Evolutionary conservation across 1,284 basidiomycete species (phyloP), one percentile per base, ranked within the genome.

Genomic region (Ustilago sp.): DNA sequence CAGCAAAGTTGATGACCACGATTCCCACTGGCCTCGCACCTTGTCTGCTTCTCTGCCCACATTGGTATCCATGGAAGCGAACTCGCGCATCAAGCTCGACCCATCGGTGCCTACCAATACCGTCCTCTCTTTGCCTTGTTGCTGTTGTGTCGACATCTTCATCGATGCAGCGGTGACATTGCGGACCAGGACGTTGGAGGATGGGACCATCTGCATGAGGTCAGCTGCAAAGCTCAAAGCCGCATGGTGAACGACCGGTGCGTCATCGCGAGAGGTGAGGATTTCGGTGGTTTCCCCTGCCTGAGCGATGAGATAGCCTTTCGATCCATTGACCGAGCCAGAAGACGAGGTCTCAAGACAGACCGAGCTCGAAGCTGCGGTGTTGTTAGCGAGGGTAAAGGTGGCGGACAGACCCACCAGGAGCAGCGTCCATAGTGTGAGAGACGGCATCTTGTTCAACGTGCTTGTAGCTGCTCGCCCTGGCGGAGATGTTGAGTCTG

Each of bases 221-320:
- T 71, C 68, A 6, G 55, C 28, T 7, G 68, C 68, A 19, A 71
- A 62, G 36, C 59, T 62, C 7, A 51, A 45, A 2, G 68, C 68
- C 8, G 68, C 59, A 48, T 71, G 68, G 41, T 71, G 68, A 8
- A 66, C 55, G 36, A 71, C 59, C 0, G 63, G 31, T 17, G 68
- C 59, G n/a, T 71, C 68, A 41, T 71, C 59, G 54, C 68, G 59
- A 35, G 68, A 71, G n/a, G 68, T 71, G 55, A 71, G 68, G 36
- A 71, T 65, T 36, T 61, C 59, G 41, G 68, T 71, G 13, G 68
- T 71, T 23, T 71, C 63, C 23, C 69, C 69, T 12, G 59, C 43
- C 17, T 56, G 50, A 5, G 69, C 69, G 50, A 71, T 59, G n/a
- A 63, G 47, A 38, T 71, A 71, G 4, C 59, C 63, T 8, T 41